phyloP scores from a whole-genome alignment of 1,284 basidiomycete genomes.

The Hymenochaete sp. region DNA sequence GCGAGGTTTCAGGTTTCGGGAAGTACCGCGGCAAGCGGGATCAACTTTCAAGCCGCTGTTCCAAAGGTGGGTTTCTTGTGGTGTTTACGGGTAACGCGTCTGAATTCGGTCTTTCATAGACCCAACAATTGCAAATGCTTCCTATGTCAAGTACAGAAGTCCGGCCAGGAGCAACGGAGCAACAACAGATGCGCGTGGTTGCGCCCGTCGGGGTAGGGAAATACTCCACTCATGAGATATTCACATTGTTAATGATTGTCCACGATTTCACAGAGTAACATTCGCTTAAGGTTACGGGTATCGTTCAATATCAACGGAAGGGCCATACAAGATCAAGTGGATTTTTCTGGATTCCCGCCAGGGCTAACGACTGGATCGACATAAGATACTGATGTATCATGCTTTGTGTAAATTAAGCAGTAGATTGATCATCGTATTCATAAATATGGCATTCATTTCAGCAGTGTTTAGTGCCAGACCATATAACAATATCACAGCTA shows the following conservation, averaged over 20 bases:
- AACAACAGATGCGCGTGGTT: conserved; percentile 90
- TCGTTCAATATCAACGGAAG: conserved; percentile 65
- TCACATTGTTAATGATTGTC: conserved; percentile 3
- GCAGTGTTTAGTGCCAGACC: too few relatives aligned
- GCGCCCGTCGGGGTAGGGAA: conserved; percentile 77
- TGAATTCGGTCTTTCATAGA: conserved; percentile 38
- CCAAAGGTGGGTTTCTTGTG: conserved; percentile 63
- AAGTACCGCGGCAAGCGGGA: conserved; percentile 39
- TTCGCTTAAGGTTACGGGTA: conserved; percentile 83
- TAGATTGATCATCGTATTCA: not conserved
- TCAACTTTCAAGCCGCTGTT: conserved; percentile 97
- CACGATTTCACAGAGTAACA: conserved; percentile 48
- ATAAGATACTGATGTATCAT: conserved; percentile 18
- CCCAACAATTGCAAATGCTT: conserved; percentile 96
- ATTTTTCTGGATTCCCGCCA: conserved; percentile 86
- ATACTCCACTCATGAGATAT: not conserved
- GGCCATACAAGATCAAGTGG: conserved; percentile 83
- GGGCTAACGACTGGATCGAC: conserved; percentile 51
- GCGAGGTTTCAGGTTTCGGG: conserved; percentile 78
- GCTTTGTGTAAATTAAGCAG: not conserved
- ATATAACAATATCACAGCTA: too few relatives aligned
- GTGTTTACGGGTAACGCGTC: conserved; percentile 10
- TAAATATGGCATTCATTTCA: too few relatives aligned
- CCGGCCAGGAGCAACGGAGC: conserved; percentile 73
- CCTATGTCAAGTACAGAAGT: conserved; percentile 88